Percentiles rank a stretch among this genome's conserved stretches.
phyloP scores from a whole-genome alignment of 371 early-diverging fungal species.

The Saksenaea oblongispora region DNA sequence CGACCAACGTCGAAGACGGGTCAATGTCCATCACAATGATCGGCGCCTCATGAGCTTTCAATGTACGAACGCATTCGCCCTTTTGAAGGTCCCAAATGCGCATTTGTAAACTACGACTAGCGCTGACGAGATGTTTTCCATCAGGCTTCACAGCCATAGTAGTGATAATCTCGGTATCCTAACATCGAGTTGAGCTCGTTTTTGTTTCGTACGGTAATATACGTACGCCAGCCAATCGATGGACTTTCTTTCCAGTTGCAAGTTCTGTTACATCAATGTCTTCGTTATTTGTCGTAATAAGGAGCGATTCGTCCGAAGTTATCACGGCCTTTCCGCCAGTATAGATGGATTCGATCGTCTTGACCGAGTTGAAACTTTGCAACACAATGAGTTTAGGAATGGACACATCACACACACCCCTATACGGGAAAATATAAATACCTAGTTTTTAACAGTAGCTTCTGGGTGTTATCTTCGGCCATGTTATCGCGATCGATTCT shows the following conservation, averaged over 20 bases:
- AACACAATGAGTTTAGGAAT: neutral
- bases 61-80: slow-evolving; percentile 63
- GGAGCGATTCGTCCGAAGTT: slow-evolving; percentile 65
- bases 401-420: too few species aligned
- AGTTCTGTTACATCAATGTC: slow-evolving; percentile 82
- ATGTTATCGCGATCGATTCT: slow-evolving; percentile 11
- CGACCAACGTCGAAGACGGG: slow-evolving; percentile 83
- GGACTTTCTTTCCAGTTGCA: slow-evolving; percentile 65
- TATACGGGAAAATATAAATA: neutral
- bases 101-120: slow-evolving; percentile 81
- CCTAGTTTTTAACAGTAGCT: slow-evolving; percentile 28
- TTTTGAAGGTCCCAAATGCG: slow-evolving; percentile 77
- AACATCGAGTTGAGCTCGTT: slow-evolving; percentile 1
- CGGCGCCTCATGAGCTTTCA: slow-evolving; percentile 92
- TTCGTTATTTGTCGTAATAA: slow-evolving; percentile 83
- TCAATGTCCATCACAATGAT: slow-evolving; percentile 93
- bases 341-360: slow-evolving; percentile 88
- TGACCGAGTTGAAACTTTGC: slow-evolving; percentile 70
- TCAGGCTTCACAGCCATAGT: slow-evolving; percentile 86
- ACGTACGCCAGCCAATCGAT: slow-evolving; percentile 71
- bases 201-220: neutral
- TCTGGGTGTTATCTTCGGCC: slow-evolving; percentile 27
- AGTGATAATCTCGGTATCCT: slow-evolving; percentile 87
- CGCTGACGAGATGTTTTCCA: slow-evolving; percentile 74
- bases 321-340: slow-evolving; percentile 89